These are phyloP conservation scores for Populus deltoides DNA, from an alignment of 345 rosid genomes.

Conservation along the genomic window DNA sequence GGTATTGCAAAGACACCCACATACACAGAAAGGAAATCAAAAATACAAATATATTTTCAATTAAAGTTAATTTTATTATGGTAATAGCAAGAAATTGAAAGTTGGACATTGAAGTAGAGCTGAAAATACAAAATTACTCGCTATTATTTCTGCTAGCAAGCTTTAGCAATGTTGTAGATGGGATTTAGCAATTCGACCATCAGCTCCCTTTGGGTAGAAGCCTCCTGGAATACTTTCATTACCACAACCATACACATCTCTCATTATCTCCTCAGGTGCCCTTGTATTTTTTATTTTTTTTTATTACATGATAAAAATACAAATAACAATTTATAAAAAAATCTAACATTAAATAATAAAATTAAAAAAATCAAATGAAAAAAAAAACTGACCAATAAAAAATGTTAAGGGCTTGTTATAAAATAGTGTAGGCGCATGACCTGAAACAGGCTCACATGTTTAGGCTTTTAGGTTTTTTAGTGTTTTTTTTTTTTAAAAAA, in stretches of 20 bases:
- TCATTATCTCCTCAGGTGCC: conserved; percentile 52
- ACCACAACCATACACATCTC: conserved; percentile 62
- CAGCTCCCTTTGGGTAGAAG: conserved; percentile 63
- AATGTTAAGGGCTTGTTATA: no score
- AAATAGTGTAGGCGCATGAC: no score
- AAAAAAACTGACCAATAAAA: no score
- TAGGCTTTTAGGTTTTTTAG: no score
- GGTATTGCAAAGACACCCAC: background rate
- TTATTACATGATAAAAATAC: no score
- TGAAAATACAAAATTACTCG: background rate
- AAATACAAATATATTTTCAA: background rate
- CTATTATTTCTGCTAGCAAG: background rate
- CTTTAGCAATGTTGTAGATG: conserved; percentile 11
- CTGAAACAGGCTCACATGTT: no score
- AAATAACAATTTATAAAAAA: no score
- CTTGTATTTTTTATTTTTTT: no score
- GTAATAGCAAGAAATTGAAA: background rate
- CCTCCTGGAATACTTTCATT: conserved; percentile 51
- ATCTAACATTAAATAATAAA: no score
- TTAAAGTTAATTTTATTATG: background rate
- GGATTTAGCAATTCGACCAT: conserved; percentile 54
- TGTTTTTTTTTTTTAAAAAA: no score
- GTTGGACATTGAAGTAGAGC: background rate
- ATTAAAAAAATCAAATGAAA: no score
- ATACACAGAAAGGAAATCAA: background rate